Evolutionary conservation across 2,329 filamentous ascomycete genomes (phyloP), one percentile per base, ranked within the genome.

Genomic region (Eutypa lata): DNA sequence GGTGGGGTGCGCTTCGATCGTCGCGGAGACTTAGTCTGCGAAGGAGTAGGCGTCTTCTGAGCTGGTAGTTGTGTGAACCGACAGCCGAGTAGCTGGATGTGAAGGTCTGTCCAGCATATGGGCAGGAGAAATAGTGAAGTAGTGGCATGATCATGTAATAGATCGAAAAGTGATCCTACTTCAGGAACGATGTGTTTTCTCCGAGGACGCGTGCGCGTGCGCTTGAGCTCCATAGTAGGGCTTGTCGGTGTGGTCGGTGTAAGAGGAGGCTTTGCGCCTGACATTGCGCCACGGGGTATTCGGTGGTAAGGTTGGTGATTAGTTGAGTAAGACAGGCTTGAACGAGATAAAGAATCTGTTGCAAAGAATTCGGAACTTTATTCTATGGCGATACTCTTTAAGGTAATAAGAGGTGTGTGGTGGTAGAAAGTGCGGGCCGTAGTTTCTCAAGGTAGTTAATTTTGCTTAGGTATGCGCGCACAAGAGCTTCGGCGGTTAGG

Each of bases 31-130:
- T 69, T 65, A 35, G 71, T 51, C 14, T 64, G 61, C 13, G 57
- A 57, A 1, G 78, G 77, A 2, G 71, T 61, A 2, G 77, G 76
- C 6, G 65, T 72, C 37, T 68, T 66, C 61, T 75, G 73, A 5
- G 72, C 62, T 16, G 75, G 71, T 14, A 72, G 68, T 58, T 76
- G 68, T 24, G 66, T 54, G 66, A 82, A 84, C 43, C 65, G 65
- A 16, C 71, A 76, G 22, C 73, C 74, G 6, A 84, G 76, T 2
- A 82, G 66, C 43, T 69, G 63, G 10, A 71, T 61, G 54, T 84
- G 81, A 1, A 71, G 52, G 50, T 83, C 80, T 16, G 76, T 82
- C 81, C 81, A 84, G 61, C 73, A 76, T 45, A 82, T 76, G 2
- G 81, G 81, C 24, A 75, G 72, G 47, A 79, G 66, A 53, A 76